Percentiles rank a stretch among this genome's conserved stretches.
Evolutionary conservation across 495 filamentous ascomycete species (phyloP).

Genomic region (Apodospora peruviana): DNA sequence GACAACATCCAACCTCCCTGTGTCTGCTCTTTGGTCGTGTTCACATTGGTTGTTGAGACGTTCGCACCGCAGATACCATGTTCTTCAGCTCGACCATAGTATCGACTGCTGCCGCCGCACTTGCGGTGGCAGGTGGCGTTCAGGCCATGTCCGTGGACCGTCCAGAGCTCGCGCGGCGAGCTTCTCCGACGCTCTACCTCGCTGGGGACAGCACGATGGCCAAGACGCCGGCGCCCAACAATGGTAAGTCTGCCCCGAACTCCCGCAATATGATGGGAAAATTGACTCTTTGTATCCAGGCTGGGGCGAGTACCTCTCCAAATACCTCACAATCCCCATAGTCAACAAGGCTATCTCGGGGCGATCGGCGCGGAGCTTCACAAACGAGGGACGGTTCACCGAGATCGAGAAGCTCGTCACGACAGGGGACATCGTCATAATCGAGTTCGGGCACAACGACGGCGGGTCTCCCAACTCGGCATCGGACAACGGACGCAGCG

Average conservation of each 20-base stretch:
- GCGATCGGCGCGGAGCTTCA: constrained; percentile 56
- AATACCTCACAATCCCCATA: constrained; percentile 40
- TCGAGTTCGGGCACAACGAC: constrained; percentile 64
- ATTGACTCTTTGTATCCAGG: constrained; percentile 26
- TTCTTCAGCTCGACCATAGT: background rate
- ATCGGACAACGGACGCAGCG: constrained; percentile 55
- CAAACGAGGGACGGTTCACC: constrained; percentile 54
- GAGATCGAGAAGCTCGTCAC: constrained; percentile 43
- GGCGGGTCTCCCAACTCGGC: constrained; percentile 50
- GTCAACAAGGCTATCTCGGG: constrained; percentile 56
- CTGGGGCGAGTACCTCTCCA: constrained; percentile 55
- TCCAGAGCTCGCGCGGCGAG: background rate
- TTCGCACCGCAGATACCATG: too few relatives aligned
- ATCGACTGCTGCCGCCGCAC: background rate
- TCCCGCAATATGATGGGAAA: background rate
- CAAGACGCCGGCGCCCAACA: constrained; percentile 7
- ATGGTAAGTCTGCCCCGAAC: background rate
- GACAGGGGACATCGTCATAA: constrained; percentile 52
- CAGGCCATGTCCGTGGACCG: background rate
- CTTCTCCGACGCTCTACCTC: constrained; percentile 40
- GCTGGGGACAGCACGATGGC: constrained; percentile 57
- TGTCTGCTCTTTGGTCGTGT: too few relatives aligned
- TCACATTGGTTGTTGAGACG: too few relatives aligned
- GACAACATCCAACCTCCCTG: too few relatives aligned
- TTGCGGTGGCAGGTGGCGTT: background rate